phyloP scores from a whole-genome alignment of 345 rosid genomes.

The Eucalyptus sp. region DNA sequence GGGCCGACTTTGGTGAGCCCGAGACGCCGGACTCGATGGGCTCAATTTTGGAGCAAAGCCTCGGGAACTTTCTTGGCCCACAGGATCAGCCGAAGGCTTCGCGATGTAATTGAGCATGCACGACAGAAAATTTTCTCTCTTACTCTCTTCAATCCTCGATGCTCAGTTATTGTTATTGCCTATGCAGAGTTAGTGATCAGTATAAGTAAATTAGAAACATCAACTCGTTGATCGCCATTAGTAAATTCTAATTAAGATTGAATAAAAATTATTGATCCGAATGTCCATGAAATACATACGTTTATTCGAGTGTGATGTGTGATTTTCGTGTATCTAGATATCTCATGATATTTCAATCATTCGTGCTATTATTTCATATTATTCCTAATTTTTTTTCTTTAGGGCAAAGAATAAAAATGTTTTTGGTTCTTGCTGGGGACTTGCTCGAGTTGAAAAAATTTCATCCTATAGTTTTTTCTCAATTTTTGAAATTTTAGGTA shows the following conservation, averaged over 20 bases:
- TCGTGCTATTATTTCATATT: fast-evolving
- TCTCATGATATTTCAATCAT: not conserved
- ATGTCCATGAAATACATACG: fast-evolving
- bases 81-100: not conserved
- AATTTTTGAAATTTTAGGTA: too few species aligned
- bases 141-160: not conserved
- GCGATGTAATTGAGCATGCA: not conserved
- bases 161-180: not conserved
- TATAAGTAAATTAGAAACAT: not conserved
- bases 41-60: not conserved
- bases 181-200: not conserved
- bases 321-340: fast-evolving
- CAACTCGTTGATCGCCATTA: not conserved
- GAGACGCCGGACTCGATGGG: not conserved
- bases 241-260: not conserved
- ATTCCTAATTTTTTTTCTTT: too few species aligned
- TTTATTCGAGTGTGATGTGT: fast-evolving
- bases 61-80: not conserved
- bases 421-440: too few species aligned
- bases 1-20: not conserved
- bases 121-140: not conserved
- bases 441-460: too few species aligned
- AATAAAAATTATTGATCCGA: not conserved
- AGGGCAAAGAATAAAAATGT: too few species aligned
- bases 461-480: too few species aligned